phyloP scores from a whole-genome alignment of 225 moss, liverwort and hornwort genomes.

The Marchantia polymorpha region DNA sequence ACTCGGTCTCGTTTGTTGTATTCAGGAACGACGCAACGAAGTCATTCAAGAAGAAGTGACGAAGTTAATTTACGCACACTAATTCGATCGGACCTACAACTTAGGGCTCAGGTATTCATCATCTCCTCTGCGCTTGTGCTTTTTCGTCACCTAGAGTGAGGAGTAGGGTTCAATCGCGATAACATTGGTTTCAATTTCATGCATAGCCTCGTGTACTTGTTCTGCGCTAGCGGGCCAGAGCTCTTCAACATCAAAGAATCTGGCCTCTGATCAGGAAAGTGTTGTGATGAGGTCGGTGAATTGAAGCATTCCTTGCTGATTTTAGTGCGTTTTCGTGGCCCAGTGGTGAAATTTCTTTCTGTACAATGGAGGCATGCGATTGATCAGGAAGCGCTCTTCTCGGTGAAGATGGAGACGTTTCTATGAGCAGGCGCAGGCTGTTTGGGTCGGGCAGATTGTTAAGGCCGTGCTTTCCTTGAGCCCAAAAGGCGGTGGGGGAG shows the following conservation, averaged over 20 bases:
- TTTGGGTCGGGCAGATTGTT: background rate
- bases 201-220: too few species aligned
- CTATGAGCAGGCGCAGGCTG: background rate
- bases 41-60: too few species aligned
- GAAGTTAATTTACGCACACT: background rate
- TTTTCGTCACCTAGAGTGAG: background rate
- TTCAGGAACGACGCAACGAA: background rate
- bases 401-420: background rate
- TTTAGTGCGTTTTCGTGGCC: background rate
- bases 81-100: background rate
- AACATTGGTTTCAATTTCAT: too few species aligned
- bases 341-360: background rate
- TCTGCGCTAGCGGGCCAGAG: background rate
- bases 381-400: background rate
- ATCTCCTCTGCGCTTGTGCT: background rate
- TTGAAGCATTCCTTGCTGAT: background rate
- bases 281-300: background rate
- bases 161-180: too few species aligned
- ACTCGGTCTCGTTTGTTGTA: background rate
- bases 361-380: constrained; percentile 3
- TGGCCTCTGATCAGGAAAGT: background rate
- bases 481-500: background rate
- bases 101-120: background rate
- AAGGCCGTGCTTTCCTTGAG: background rate
- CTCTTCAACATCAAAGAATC: background rate